Evolutionary conservation across 345 rosid species (phyloP), one percentile per base, ranked within the genome.

Genomic region (Brassica rapa): DNA sequence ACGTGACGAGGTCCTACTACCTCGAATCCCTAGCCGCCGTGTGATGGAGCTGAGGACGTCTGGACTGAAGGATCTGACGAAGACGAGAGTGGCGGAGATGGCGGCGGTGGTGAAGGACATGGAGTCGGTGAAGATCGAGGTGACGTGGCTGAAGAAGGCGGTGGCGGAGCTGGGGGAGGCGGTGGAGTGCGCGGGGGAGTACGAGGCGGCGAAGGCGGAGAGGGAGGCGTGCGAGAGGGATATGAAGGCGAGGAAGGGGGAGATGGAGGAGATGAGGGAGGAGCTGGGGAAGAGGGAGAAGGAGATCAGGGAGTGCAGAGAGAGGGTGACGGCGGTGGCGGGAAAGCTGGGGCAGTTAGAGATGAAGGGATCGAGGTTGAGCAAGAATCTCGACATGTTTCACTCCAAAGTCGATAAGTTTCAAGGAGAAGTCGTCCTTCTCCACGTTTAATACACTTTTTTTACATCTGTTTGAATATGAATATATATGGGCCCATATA

Each of bases 91-190:
- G 21, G 84, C 65, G 74, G 97, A 92, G 82, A 82, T 88, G 81
- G 55, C 84, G 41, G 90, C 92, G 27, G 89, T 90, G 60, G 86
- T 92, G 29, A 92, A 86, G 71, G 97, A 92, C 66, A 85, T 92
- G 43, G 96, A 92, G 75, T 79, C 91, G 10, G 88, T 89, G 21
- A 87, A 77, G 66, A 87, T 92, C 27, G 81, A 87, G 3, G 89
- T 89, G 16, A 53, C 62, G 10, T 92, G 97, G 97, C 81, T 92
- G 49, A 88, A 85, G 3, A 71, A 16, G 23, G 61, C 84, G 37
- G 84, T 92, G 39, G 49, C 66, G 6, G 90, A 89, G 74, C 81
- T 90, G 43, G 67, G 66, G 19, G 92, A 86, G 74, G 91, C 86
- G 1, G 61, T 82, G 8, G 92, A 89, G 80, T 80, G 83, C 49